Evolutionary conservation across 352 stramenopile genomes (phyloP).

Genomic region (Phytophthora ohioensis): DNA sequence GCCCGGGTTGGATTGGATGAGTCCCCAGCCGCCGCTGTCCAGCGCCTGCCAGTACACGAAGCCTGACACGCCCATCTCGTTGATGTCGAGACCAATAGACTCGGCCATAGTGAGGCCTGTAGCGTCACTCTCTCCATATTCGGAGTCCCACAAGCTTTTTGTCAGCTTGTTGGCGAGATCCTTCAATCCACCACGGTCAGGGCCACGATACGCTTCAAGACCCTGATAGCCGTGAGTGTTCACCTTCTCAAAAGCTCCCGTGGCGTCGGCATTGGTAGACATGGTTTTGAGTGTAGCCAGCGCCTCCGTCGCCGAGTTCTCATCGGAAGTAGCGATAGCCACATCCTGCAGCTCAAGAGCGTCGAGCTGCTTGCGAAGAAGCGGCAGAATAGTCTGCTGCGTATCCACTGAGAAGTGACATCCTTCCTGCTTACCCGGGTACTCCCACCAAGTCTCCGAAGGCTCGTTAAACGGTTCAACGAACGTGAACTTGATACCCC

Average conservation of each 20-base stretch:
- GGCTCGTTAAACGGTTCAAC: constrained; percentile 72
- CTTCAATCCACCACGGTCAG: constrained; percentile 44
- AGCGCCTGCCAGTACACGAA: constrained; percentile 76
- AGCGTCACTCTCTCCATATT: constrained; percentile 60
- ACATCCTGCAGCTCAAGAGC: constrained; percentile 40
- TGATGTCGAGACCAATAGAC: constrained; percentile 67
- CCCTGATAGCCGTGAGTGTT: constrained; percentile 70
- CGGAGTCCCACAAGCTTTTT: constrained; percentile 67
- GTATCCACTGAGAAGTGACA: constrained; percentile 55
- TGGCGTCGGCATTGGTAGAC: constrained; percentile 30
- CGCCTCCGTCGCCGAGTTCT: constrained; percentile 56
- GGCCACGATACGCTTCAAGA: constrained; percentile 53
- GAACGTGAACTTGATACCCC: constrained; percentile 59
- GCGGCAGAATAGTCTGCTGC: constrained; percentile 47
- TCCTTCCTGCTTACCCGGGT: constrained; percentile 58
- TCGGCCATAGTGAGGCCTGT: constrained; percentile 65
- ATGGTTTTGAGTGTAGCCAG: constrained; percentile 43
- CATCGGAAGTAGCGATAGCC: constrained; percentile 54
- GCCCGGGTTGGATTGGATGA: constrained; percentile 44
- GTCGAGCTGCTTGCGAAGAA: constrained; percentile 54
- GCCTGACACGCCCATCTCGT: constrained; percentile 60
- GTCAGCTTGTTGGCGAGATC: constrained; percentile 40
- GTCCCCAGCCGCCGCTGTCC: constrained; percentile 58
- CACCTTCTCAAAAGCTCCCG: constrained; percentile 48
- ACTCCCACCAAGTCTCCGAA: constrained; percentile 58